A percentile compares a stretch with the other conserved stretches of the same genome.
phyloP scores from a whole-genome alignment of 2,329 filamentous ascomycete species.

The Seiridium unicorne region DNA sequence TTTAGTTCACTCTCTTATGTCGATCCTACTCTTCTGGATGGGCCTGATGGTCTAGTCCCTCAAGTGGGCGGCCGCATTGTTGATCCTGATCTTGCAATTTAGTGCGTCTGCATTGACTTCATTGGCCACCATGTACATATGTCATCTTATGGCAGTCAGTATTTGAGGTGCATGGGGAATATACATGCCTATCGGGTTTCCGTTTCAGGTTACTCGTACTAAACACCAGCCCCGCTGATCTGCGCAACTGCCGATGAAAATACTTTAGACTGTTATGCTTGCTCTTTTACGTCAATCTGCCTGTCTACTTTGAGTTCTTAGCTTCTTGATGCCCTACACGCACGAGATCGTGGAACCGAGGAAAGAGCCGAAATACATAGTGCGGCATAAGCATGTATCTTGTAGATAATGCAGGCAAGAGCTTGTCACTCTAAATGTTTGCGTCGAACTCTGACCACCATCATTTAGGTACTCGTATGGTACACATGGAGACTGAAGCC shows the following conservation, averaged over 20 bases:
- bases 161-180: background rate
- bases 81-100: background rate
- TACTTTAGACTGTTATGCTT: background rate
- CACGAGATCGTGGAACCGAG: no score
- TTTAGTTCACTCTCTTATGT: no score
- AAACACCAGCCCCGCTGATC: background rate
- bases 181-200: background rate
- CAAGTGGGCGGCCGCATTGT: background rate
- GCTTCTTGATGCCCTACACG: no score
- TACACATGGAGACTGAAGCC: no score
- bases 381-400: no score
- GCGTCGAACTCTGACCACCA: no score
- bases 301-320: background rate
- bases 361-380: no score
- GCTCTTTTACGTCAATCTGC: background rate
- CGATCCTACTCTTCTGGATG: background rate
- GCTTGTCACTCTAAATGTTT: no score
- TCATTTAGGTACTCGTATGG: no score
- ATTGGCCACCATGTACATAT: background rate
- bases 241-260: background rate
- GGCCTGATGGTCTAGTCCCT: background rate
- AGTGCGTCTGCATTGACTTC: background rate
- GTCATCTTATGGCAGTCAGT: background rate
- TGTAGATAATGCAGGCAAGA: no score
- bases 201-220: background rate